Evolutionary conservation across 202 grass and related monocot genomes (phyloP).

Genomic region (Zizania palustris): DNA sequence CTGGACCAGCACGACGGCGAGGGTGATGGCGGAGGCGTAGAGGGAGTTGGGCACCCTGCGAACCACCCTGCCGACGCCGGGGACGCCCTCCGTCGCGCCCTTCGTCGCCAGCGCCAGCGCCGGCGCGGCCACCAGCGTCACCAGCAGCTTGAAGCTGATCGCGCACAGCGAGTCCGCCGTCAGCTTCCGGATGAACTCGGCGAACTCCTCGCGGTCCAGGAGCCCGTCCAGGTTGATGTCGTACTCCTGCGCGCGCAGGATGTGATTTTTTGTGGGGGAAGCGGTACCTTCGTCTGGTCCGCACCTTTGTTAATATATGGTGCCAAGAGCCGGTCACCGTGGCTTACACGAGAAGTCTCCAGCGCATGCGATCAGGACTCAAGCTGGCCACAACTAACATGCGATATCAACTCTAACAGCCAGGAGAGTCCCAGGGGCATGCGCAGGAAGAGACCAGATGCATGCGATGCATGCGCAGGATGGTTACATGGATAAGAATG

Average conservation of each 20-base stretch:
- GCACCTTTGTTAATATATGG: no score
- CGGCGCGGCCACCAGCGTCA: constrained; percentile 72
- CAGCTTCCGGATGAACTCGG: constrained; percentile 81
- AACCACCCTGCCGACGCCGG: constrained; percentile 75
- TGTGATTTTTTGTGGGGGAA: no score
- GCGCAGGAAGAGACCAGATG: no score
- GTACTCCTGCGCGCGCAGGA: constrained; percentile 55
- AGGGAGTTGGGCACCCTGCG: constrained; percentile 73
- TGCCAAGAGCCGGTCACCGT: no score
- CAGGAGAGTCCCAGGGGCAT: no score
- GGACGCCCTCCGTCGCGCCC: constrained; percentile 81
- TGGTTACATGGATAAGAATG: no score
- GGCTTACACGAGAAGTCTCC: no score
- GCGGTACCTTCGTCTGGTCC: no score
- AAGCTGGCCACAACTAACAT: no score
- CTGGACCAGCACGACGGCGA: constrained; percentile 74
- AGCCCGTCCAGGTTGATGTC: constrained; percentile 78
- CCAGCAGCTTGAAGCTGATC: constrained; percentile 69
- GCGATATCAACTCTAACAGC: no score
- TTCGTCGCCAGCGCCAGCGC: constrained; percentile 73
- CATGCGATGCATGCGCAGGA: no score
- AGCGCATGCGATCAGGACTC: no score
- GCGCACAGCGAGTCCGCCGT: constrained; percentile 64
- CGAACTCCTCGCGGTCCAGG: constrained; percentile 90
- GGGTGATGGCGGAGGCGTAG: constrained; percentile 74